Evolutionary conservation across 805 yeast species (phyloP), one percentile per base, ranked within the genome.

Genomic region (Candida hungchunana): DNA sequence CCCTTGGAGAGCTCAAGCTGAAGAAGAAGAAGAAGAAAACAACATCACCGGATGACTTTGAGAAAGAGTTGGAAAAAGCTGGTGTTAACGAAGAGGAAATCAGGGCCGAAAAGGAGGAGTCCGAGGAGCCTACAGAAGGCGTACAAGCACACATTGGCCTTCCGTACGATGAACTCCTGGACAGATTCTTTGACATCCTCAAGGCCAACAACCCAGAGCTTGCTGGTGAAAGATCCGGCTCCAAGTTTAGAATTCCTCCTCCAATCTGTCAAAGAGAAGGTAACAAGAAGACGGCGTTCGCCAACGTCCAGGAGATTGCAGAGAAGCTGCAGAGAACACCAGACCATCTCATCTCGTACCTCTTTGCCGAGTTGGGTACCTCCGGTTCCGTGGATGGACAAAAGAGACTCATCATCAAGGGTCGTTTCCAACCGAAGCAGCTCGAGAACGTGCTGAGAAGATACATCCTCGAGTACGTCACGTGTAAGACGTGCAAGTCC

Each of bases 341-440:
- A 50, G 98, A 93, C 58, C 98, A 93, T 67, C 79, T 93, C 48
- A 93, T 93, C 63, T 96, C 88, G 69, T 93, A 83, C 66, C 67
- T 93, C 65, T 93, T 93, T 67, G 97, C 97, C 1, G 99, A 93
- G 70, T 74, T 93, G 75, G 99, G 99, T 80, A 93, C 99, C 15
- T 87, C 97, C 2, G 99, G 99, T 59, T 89, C 97, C 38, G 90
- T 93, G 43, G 99, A 93, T 67, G 98, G 97, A 63, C 90, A 86
- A 64, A 86, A 88, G 72, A 82, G 98, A 66, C 77, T 93, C 62
- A 88, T 93, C 46, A 90, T 93, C 63, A 93, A 87, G 73, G 99
- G 99, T 72, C 85, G 95, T 65, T 93, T 88, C 74, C 95, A 84
- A 69, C 96, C 95, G 53, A 93, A 90, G 67, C 96, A 89, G 66